phyloP scores from a whole-genome alignment of 2,329 filamentous ascomycete species.

The Coniochaeta pulveracea region DNA sequence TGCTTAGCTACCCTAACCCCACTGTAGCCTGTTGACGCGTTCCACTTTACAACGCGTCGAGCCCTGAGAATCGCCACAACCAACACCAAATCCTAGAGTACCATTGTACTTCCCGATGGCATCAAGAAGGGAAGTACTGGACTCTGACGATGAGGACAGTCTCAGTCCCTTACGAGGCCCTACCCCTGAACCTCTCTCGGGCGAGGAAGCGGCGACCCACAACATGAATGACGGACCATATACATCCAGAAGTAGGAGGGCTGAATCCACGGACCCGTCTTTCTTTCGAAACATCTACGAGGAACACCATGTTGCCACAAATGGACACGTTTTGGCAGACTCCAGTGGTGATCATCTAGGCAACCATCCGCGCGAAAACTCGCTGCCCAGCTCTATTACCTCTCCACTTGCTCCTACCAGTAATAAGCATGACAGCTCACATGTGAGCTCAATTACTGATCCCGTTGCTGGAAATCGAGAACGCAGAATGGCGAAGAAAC shows the following conservation, averaged over 20 bases:
- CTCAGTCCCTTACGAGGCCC: constrained; percentile 13
- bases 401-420: constrained; percentile 2
- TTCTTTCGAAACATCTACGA: constrained; percentile 37
- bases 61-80: neutral
- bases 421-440: constrained; percentile 2
- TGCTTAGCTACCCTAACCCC: too few relatives aligned
- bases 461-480: constrained; percentile 9
- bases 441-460: constrained; percentile 16
- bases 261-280: constrained; percentile 32
- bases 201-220: constrained; percentile 5
- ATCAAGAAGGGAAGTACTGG: constrained; percentile 15
- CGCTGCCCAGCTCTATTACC: constrained; percentile 5
- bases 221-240: neutral
- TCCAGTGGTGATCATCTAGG: constrained; percentile 1
- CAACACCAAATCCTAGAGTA: constrained; percentile 1
- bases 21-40: too few relatives aligned
- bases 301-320: constrained; percentile 26
- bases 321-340: constrained; percentile 3
- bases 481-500: constrained; percentile 8
- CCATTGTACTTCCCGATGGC: constrained; percentile 11
- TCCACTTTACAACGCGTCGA: neutral
- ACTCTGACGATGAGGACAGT: constrained; percentile 21
- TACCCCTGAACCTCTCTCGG: neutral
- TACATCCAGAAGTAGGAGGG: constrained; percentile 7
- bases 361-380: too few relatives aligned